Evolutionary conservation across 305 asterid species (phyloP).

Genomic region (Fraxinus ornus): DNA sequence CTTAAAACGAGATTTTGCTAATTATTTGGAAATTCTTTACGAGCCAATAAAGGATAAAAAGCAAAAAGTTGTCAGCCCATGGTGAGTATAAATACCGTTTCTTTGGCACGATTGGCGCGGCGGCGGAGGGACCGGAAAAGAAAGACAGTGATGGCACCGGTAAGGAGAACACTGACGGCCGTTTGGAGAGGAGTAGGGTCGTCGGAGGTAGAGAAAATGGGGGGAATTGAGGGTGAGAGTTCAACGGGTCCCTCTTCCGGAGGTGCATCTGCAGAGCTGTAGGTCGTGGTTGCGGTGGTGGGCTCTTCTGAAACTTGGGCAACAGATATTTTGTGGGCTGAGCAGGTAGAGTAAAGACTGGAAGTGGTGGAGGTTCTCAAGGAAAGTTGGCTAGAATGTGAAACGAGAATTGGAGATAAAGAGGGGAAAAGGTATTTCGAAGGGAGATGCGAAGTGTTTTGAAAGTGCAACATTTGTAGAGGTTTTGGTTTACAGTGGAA

Average conservation of each 20-base stretch:
- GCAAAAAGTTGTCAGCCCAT: not conserved
- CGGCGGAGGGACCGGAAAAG: constrained; percentile 81
- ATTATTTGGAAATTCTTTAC: not conserved
- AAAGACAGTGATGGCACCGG: constrained; percentile 61
- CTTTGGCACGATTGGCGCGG: constrained; percentile 74
- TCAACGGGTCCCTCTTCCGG: constrained; percentile 53
- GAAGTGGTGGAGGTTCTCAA: constrained; percentile 12
- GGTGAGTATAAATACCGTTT: constrained; percentile 35
- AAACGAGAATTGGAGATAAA: constrained; percentile 18
- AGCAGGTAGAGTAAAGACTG: constrained; percentile 23
- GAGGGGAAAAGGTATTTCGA: constrained; percentile 32
- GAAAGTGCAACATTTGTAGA: constrained; percentile 38
- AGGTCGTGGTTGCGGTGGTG: constrained; percentile 6
- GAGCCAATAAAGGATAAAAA: not conserved
- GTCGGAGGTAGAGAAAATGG: constrained; percentile 43
- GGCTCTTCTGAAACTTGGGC: constrained; percentile 42
- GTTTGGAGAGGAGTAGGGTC: constrained; percentile 53
- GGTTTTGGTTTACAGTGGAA: not conserved
- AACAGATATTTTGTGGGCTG: constrained; percentile 38
- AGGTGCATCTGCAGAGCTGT: constrained; percentile 16
- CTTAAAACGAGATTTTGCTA: not conserved
- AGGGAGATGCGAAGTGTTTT: constrained; percentile 31
- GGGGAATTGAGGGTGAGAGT: constrained; percentile 41
- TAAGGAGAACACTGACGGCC: constrained; percentile 70
- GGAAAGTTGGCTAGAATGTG: constrained; percentile 19